A percentile compares a stretch with the other conserved stretches of the same genome.
Evolutionary conservation across 768 basidiomycete species (phyloP).

Genomic region (Mycena latifolia): DNA sequence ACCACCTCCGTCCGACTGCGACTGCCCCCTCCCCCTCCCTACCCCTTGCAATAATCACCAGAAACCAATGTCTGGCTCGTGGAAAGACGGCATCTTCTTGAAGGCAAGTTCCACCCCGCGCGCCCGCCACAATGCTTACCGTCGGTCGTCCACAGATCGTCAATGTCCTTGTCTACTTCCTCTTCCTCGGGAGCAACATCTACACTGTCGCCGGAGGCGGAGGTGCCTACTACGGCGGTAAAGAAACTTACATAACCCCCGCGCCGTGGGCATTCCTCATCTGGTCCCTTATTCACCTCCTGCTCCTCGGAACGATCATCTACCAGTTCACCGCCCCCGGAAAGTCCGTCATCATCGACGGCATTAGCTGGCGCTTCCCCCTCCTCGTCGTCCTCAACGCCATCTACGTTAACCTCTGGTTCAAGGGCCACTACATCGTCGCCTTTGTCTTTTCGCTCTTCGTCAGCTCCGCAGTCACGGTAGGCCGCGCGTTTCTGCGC

Average conservation of each 20-base stretch:
- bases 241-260: conserved; percentile 95
- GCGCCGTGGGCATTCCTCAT: conserved; percentile 93
- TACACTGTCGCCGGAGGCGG: conserved; percentile 79
- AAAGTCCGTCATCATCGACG: conserved; percentile 85
- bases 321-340: conserved; percentile 89
- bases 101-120: conserved; percentile 62
- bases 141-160: conserved; percentile 59
- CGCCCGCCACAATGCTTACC: not conserved
- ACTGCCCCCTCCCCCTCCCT: conserved; percentile 28
- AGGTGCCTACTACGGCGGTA: conserved; percentile 68
- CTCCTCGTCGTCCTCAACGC: conserved; percentile 89
- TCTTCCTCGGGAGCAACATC: conserved; percentile 92
- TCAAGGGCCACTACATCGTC: conserved; percentile 76
- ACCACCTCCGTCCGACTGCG: not conserved
- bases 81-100: conserved; percentile 87
- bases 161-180: conserved; percentile 86
- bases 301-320: conserved; percentile 91
- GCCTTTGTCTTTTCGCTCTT: conserved; percentile 92
- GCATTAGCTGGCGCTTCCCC: conserved; percentile 92
- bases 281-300: conserved; percentile 91
- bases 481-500: conserved; percentile 37
- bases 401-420: conserved; percentile 91
- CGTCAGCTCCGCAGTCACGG: conserved; percentile 79
- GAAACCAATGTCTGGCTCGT: conserved; percentile 76
- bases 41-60: conserved; percentile 39